Evolutionary conservation across 805 yeast genomes (phyloP), one percentile per base, ranked within the genome.

Genomic region (Yamadazyma ubonensis): DNA sequence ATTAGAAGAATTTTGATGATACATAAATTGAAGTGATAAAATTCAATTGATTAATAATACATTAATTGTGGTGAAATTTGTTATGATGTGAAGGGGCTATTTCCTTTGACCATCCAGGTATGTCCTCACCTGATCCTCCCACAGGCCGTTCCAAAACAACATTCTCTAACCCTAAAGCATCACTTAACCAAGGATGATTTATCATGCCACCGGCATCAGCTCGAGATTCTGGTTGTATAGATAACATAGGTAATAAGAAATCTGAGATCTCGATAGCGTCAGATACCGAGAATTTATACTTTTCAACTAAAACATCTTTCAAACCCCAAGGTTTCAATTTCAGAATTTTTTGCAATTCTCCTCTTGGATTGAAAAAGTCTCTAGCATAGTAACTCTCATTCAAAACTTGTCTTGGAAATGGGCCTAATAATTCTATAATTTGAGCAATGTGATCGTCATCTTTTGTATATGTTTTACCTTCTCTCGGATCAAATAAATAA

Each of bases 371-470:
- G 74, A 85, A 81, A 53, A 78, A 75, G 55, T 80, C 77, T 42
- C 76, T 56, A 6, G 86, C 61, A 68, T 81, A 72, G 58, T 75
- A 73, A 34, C 89, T 82, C 48, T 78, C 72, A 60, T 75, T 68
- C 38, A 83, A 59, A 51, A 82, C 55, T 34, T 71, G 67, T 11
- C 76, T 51, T 2, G 95, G 95, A 39, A 84, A 67, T 22, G 76
- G 72, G 1, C 95, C 91, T 38, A 86, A 57, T 12, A 86, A 68
- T 60, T 91, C 98, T 25, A 93, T 81, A 10, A 93, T 87, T 60
- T 93, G 98, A 0, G 98, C 98, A 52, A 93, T 73, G 60, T 93
- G 99, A 59, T 93, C 99, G 56, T 91, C 97, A 60, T 90, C 96
- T 55, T 90, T 90, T 35, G 81, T 59, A 63, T 87, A 91, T 4